Base-by-base conservation (phyloP, 2,329 filamentous ascomycete species). In the Pestalotiopsis sp. region DNA sequence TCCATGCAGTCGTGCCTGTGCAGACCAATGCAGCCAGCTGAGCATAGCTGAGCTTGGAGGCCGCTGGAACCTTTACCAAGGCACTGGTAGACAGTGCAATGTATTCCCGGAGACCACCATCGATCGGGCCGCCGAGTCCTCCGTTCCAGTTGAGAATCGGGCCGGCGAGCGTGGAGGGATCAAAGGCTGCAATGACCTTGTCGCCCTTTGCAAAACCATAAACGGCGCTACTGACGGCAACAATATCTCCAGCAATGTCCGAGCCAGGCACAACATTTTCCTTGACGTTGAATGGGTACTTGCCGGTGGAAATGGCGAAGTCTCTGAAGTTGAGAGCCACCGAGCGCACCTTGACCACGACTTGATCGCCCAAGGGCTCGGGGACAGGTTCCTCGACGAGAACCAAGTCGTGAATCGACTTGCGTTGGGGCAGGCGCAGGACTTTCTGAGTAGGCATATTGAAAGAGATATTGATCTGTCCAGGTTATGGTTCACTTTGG, bases 1-100 rank as follows among this genome's bases (percentile, higher is more conserved):
- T 63, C 60, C 60, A 63, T 20, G 36, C 60, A 20, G 60, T 63
- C 23, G 31, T 41, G n/a, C 36, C 60, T 13, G 60, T 59, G 17
- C 57, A 59, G 57, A 59, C 60, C 27, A 63, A 13, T 11, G 60
- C n/a, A 12, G 38, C 38, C 14, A 25, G 9, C 12, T 45, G 31
- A 41, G 60, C 17, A 39, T 63, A 38, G 31, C 12, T 45, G 27
- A 27, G 31, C 12, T 12, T 36, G 6, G 38, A 45, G n/a, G 23
- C 31, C 3, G 31, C 27, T 12, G 60, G 17, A 4, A 63, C 60
- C 38, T 45, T 38, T 4, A 63, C 31, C n/a, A 63, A n/a, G 31
- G 17, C 60, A 38, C 27, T 23, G 31, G 14, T 20, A 23, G 31
- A 23, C 13, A 63, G 31, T 13, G 31, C 31, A 39, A 38, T 23